Conservation (phyloP, 805 yeast genomes). For the Limtongia smithiae region DNA sequence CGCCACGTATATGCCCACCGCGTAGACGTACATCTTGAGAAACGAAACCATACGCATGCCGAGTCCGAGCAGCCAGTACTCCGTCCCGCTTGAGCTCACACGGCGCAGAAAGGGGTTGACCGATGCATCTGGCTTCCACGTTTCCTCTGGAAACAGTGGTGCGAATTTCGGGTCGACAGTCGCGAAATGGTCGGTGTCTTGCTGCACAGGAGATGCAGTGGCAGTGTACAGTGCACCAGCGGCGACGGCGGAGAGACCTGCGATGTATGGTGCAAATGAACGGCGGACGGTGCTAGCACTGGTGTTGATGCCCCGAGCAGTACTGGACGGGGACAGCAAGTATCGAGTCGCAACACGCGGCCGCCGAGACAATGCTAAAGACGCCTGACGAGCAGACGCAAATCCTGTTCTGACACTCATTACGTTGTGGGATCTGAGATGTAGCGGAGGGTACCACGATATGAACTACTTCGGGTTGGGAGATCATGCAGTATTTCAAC, state of each 20-base stretch:
- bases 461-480: too few relatives aligned
- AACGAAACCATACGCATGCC: constrained; percentile 86
- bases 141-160: constrained; percentile 10
- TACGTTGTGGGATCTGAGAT: too few relatives aligned
- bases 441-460: too few relatives aligned
- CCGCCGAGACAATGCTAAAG: too few relatives aligned
- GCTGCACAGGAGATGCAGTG: neutral
- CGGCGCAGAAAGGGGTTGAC: constrained; percentile 37
- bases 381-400: too few relatives aligned
- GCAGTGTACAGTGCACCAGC: neutral
- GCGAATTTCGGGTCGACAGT: constrained; percentile 5
- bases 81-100: constrained; percentile 32
- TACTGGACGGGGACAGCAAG: too few relatives aligned
- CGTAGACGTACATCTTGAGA: constrained; percentile 77
- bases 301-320: too few relatives aligned
- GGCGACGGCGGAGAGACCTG: neutral
- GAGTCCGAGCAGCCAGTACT: constrained; percentile 62
- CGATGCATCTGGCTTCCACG: constrained; percentile 24
- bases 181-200: neutral
- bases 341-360: too few relatives aligned
- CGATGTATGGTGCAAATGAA: too few relatives aligned
- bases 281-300: too few relatives aligned
- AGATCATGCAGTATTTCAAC: too few relatives aligned
- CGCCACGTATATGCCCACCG: constrained; percentile 76
- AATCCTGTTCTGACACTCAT: too few relatives aligned